phyloP scores from a whole-genome alignment of 306 rosid genomes.

The Rosa rugosa region DNA sequence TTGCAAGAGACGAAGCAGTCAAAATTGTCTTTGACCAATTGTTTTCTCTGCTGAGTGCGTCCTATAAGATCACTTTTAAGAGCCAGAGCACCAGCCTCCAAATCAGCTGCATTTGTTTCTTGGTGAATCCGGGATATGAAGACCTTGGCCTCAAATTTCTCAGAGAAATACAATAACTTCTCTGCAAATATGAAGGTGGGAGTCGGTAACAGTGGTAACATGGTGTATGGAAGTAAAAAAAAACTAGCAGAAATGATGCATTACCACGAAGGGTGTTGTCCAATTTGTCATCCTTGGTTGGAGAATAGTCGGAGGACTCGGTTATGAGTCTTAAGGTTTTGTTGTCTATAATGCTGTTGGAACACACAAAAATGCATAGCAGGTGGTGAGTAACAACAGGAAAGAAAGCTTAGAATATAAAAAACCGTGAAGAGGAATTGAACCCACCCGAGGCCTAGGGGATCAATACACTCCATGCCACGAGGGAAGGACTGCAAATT shows the following conservation, averaged over 20 bases:
- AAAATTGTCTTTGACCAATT: slow-evolving; percentile 94
- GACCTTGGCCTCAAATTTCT: slow-evolving; percentile 81
- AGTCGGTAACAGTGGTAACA: neutral
- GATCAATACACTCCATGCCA: slow-evolving; percentile 97
- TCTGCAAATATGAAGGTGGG: slow-evolving; percentile 48
- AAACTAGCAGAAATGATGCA: slow-evolving; percentile 1
- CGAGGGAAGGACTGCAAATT: slow-evolving; percentile 84
- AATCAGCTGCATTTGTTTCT: slow-evolving; percentile 73
- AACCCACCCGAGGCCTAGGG: slow-evolving; percentile 85
- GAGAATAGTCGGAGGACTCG: slow-evolving; percentile 60
- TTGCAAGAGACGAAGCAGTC: slow-evolving; percentile 99
- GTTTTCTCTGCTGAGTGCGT: slow-evolving; percentile 90
- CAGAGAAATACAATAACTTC: slow-evolving; percentile 87
- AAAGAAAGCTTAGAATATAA: neutral
- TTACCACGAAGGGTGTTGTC: slow-evolving; percentile 85
- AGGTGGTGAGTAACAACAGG: neutral
- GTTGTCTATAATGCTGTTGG: slow-evolving; percentile 89
- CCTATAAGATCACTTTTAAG: slow-evolving; percentile 88
- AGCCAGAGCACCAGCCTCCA: slow-evolving; percentile 86
- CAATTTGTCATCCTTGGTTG: slow-evolving; percentile 47
- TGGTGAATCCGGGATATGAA: slow-evolving; percentile 87
- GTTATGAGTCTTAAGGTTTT: slow-evolving; percentile 81
- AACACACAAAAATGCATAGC: slow-evolving; percentile 10
- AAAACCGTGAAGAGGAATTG: slow-evolving; percentile 1
- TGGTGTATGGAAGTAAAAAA: neutral